These are phyloP conservation scores for Aleurites moluccanus DNA, from an alignment of 441 rosid genomes.

Conservation along the genomic window DNA sequence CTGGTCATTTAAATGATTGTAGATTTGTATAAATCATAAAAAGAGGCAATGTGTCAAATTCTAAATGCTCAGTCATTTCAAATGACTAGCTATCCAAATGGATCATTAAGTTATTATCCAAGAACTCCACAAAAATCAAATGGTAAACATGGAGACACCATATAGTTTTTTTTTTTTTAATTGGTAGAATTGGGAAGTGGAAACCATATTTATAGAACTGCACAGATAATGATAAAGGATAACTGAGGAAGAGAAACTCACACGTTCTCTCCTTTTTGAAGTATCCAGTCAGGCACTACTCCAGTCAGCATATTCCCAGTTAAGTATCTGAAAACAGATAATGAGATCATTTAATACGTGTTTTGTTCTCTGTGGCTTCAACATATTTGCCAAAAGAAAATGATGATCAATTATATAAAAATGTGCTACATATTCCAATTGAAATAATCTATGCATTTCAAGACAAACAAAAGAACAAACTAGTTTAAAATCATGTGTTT, in stretches of 20 bases:
- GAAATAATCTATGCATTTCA: neutral
- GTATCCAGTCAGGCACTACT: conserved; percentile 44
- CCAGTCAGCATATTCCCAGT: conserved; percentile 58
- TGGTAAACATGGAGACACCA: neutral
- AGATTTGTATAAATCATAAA: no score
- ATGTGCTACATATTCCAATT: conserved; percentile 12
- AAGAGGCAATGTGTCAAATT: no score
- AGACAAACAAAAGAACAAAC: neutral
- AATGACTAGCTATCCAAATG: no score
- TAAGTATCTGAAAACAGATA: conserved; percentile 39
- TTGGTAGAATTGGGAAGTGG: neutral
- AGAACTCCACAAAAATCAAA: neutral
- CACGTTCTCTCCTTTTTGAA: conserved; percentile 27
- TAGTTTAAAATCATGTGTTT: conserved; percentile 17
- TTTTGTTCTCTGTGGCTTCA: no score
- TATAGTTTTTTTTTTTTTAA: neutral
- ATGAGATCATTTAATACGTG: neutral
- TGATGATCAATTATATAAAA: conserved; percentile 37
- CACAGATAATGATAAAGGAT: no score
- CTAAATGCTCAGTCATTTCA: no score
- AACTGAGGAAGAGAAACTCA: conserved; percentile 31
- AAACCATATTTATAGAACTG: neutral
- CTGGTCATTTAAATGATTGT: no score
- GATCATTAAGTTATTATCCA: no score
- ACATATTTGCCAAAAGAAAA: neutral